Evolutionary conservation across 352 stramenopile genomes (phyloP).

Genomic region (Phytophthora podocarpi): DNA sequence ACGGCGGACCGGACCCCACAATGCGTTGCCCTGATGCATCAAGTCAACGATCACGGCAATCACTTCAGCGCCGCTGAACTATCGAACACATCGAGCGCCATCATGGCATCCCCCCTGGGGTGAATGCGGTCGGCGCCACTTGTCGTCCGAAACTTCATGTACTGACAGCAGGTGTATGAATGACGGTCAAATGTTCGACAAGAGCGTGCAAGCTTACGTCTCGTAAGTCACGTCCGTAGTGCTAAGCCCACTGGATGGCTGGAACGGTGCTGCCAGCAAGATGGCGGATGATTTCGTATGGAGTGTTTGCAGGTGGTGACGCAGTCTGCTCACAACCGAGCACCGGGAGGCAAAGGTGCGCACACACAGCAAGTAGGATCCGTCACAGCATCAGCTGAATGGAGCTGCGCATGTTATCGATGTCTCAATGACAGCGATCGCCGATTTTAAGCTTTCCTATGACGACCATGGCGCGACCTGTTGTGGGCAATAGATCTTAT

Average conservation of each 20-base stretch:
- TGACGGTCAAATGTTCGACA: background rate
- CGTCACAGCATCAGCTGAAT: conserved; percentile 22
- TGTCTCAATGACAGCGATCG: too few species aligned
- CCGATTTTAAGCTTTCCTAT: too few species aligned
- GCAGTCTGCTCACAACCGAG: conserved; percentile 4
- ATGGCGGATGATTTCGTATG: conserved; percentile 2
- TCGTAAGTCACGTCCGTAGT: background rate
- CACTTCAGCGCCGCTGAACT: too few species aligned
- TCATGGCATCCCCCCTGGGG: too few species aligned
- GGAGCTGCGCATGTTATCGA: conserved; percentile 1
- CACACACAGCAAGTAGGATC: background rate
- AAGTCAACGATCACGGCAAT: background rate
- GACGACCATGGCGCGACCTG: background rate
- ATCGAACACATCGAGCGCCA: background rate
- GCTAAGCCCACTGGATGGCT: background rate
- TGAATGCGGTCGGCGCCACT: background rate
- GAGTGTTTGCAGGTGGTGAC: too few species aligned
- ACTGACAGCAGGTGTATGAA: conserved; percentile 15
- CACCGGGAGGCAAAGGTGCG: conserved; percentile 15
- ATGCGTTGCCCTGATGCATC: too few species aligned
- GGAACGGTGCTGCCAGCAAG: conserved; percentile 10
- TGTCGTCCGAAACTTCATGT: conserved; percentile 1
- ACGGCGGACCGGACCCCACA: conserved; percentile 25
- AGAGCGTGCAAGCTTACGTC: background rate
- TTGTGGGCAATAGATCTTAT: background rate